Conservation (phyloP, 2,329 filamentous ascomycete species). For the Rhytidhysteron rufulum region DNA sequence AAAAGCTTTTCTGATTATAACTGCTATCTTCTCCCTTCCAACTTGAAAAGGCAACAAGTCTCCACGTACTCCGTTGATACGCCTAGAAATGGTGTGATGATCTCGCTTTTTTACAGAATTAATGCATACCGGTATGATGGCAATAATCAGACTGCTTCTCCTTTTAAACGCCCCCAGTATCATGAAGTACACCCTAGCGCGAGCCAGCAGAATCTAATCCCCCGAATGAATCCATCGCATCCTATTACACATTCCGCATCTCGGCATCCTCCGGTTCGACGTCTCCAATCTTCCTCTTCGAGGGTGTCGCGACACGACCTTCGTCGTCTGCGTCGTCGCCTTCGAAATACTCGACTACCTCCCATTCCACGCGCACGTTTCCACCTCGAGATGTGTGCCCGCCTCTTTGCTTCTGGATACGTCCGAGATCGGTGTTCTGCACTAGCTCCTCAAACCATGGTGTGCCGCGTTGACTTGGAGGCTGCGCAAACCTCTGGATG, state of each 20-base stretch:
- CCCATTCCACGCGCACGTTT: constrained; percentile 70
- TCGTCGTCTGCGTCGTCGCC: constrained; percentile 37
- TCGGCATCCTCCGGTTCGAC: constrained; percentile 23
- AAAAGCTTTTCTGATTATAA: too few relatives aligned
- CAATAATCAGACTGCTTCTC: too few relatives aligned
- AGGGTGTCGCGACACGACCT: constrained; percentile 12
- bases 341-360: constrained; percentile 66
- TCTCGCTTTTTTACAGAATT: too few relatives aligned
- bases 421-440: constrained; percentile 69
- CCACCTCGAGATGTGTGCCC: constrained; percentile 61
- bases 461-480: constrained; percentile 50
- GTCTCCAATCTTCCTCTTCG: constrained; percentile 34
- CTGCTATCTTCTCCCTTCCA: too few relatives aligned
- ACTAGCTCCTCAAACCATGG: constrained; percentile 86
- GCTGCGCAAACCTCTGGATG: constrained; percentile 16
- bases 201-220: constrained; percentile 18
- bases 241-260: constrained; percentile 23
- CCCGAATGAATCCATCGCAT: constrained; percentile 7
- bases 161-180: too few relatives aligned
- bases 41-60: too few relatives aligned
- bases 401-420: constrained; percentile 59
- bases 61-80: too few relatives aligned
- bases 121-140: too few relatives aligned
- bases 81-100: too few relatives aligned
- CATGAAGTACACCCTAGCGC: constrained; percentile 16